Evolutionary conservation across 129 eudicot species (phyloP), one percentile per base, ranked within the genome.

Genomic region (Lactuca saligna): DNA sequence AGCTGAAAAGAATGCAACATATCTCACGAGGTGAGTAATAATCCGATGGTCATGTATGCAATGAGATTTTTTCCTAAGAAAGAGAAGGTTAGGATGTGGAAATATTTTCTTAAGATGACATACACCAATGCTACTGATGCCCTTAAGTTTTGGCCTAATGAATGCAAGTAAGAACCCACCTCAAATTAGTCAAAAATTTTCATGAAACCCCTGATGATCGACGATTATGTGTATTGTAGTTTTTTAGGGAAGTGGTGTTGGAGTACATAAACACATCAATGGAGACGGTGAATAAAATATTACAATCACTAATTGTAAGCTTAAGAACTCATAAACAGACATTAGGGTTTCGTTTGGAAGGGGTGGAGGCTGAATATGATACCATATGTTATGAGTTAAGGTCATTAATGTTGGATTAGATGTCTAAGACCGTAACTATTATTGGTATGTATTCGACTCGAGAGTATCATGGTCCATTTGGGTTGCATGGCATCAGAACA

Each of bases 41-140:
- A 77, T 60, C 84, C 82, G 2, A 54, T 59, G 48, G 84, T 83
- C 32, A 79, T 67, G 68, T 83, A 83, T 42, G 80, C 77, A 57
- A 83, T 84, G 9, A 83, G 87, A 73, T 83, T 83, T 68, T 74
- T 72, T 54, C 87, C 87, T 3, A 82, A 83, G 57, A 79, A 62
- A 46, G 87, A 79, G 57, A 68, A 71, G 42, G 80, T 81, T 50
- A 64, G 72, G 79, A 79, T 71, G 72, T 83, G 88, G 84, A 83
- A 65, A 62, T 84, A 83, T 61, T 75, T 71, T 63, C 11, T 83
- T 49, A 83, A 77, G 60, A 79, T 83, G 88, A 57, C 20, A 4
- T 83, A 83, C 25, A 75, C 88, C 57, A 83, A 56, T 56, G 88
- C 76, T 59, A 54, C 33, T 5, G 78, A 83, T 42, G 88, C 88